phyloP scores from a whole-genome alignment of 768 basidiomycete genomes.

The Pulveroboletus sp. region DNA sequence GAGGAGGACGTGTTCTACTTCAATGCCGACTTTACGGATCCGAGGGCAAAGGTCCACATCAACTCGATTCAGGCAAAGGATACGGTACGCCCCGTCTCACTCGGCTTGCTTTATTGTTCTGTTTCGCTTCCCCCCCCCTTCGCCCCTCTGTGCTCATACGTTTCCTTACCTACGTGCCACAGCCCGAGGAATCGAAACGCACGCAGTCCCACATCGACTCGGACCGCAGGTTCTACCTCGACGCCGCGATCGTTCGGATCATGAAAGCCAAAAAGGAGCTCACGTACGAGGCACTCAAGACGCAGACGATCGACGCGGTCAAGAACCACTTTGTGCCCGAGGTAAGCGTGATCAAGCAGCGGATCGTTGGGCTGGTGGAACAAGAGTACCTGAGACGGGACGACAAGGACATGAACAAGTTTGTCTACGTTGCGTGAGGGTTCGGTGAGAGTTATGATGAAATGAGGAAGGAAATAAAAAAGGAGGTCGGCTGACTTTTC shows the following conservation, averaged over 20 bases:
- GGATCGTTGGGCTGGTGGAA: constrained; percentile 79
- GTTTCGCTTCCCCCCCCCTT: no score
- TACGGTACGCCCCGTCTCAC: constrained; percentile 51
- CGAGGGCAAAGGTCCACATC: constrained; percentile 78
- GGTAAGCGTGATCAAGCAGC: constrained; percentile 78
- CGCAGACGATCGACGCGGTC: constrained; percentile 81
- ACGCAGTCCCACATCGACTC: constrained; percentile 83
- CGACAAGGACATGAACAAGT: constrained; percentile 62
- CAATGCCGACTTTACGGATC: constrained; percentile 79
- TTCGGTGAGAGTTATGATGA: no score
- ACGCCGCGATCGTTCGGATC: constrained; percentile 93
- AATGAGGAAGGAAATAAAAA: no score
- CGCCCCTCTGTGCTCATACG: no score
- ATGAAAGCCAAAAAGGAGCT: constrained; percentile 93
- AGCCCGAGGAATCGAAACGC: constrained; percentile 78
- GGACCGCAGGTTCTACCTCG: constrained; percentile 80
- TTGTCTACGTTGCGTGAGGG: constrained; percentile 71
- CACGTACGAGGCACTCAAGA: constrained; percentile 71
- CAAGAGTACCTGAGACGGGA: constrained; percentile 81
- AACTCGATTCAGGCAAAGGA: constrained; percentile 95
- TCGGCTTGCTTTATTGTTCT: background rate
- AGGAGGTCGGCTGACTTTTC: no score
- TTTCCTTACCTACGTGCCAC: background rate
- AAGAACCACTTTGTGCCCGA: constrained; percentile 84
- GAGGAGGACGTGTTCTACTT: constrained; percentile 74